These are phyloP conservation scores for Neocallimastix lanati DNA, from an alignment of 192 early-diverging fungal species.

Conservation along the genomic window DNA sequence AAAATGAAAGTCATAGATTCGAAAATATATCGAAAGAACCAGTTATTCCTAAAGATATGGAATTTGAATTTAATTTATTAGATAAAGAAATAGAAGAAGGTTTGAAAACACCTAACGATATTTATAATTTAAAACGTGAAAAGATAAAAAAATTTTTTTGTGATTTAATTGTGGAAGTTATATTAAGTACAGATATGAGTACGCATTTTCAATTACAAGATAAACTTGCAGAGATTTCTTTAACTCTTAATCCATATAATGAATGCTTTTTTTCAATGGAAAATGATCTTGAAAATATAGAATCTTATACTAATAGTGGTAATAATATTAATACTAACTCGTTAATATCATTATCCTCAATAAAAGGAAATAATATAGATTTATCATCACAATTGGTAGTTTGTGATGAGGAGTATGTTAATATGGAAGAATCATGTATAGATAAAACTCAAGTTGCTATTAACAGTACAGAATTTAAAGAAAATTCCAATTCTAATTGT, in stretches of 20 bases:
- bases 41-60: not conserved
- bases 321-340: not conserved
- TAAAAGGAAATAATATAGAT: not conserved
- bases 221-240: conserved; percentile 11
- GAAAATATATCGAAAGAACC: not conserved
- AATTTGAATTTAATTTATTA: conserved; percentile 6
- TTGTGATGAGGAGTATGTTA: not conserved
- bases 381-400: not conserved
- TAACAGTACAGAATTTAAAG: not conserved
- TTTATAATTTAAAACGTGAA: conserved; percentile 11
- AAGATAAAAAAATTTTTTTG: not conserved
- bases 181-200: conserved; percentile 82
- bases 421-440: not conserved
- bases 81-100: conserved; percentile 23
- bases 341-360: not conserved
- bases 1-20: not conserved
- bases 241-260: conserved; percentile 2
- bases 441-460: not conserved
- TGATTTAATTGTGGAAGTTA: conserved; percentile 33
- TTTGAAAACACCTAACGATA: conserved; percentile 17
- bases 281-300: not conserved
- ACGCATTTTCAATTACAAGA: conserved; percentile 59
- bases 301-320: not conserved
- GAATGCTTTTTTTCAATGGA: not conserved
- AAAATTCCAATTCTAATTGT: not conserved